phyloP scores from a whole-genome alignment of 2,329 filamentous ascomycete genomes.

The Pseudodiploospora longispora region DNA sequence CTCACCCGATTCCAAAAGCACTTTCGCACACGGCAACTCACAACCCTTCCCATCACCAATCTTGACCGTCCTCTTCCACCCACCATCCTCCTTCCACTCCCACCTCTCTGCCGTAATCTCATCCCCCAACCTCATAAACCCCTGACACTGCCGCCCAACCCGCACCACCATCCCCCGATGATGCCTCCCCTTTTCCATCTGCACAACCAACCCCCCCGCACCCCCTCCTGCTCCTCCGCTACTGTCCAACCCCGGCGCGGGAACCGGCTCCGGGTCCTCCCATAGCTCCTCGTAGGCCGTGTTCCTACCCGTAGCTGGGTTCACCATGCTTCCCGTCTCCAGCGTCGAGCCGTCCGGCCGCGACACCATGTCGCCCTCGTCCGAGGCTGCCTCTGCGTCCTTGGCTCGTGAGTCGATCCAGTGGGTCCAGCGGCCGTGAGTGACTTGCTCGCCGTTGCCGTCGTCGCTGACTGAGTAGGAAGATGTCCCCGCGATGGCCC shows the following conservation, averaged over 20 bases:
- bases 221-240: constrained; percentile 7
- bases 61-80: constrained; percentile 29
- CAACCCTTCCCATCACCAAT: constrained; percentile 24
- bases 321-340: constrained; percentile 53
- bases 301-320: constrained; percentile 42
- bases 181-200: neutral
- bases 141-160: constrained; percentile 49
- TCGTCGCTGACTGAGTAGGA: constrained; percentile 23
- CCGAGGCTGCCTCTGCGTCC: constrained; percentile 31
- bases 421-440: constrained; percentile 45
- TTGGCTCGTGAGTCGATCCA: constrained; percentile 48
- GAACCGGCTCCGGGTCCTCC: constrained; percentile 36
- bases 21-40: constrained; percentile 25
- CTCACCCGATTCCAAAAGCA: constrained; percentile 4
- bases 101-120: constrained; percentile 46
- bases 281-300: constrained; percentile 61
- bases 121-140: constrained; percentile 38
- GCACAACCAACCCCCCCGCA: neutral
- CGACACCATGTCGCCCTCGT: constrained; percentile 50
- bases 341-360: constrained; percentile 34
- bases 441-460: constrained; percentile 16
- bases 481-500: constrained; percentile 56
- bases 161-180: constrained; percentile 44
- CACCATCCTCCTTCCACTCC: constrained; percentile 29
- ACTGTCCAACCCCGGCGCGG: constrained; percentile 4